Conservation (phyloP, 148 eudicot genomes). For the Fallopia convolvulus region DNA sequence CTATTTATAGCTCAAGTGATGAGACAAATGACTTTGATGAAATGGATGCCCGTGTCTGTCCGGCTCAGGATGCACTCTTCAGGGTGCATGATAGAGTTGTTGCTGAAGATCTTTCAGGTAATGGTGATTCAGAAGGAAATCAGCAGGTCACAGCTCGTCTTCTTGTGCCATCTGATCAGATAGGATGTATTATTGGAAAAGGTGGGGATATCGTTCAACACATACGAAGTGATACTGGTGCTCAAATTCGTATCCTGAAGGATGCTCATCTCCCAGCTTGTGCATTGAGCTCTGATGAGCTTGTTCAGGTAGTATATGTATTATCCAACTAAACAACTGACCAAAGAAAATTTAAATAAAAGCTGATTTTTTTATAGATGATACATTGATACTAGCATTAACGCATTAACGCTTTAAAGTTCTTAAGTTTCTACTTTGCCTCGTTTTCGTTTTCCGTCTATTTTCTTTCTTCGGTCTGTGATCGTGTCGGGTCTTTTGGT, state of each 20-base stretch:
- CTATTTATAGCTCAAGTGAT: conserved; percentile 63
- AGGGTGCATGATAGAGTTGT: conserved; percentile 79
- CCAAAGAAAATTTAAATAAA: too few species aligned
- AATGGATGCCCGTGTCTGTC: conserved; percentile 51
- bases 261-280: conserved; percentile 85
- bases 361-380: too few species aligned
- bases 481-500: too few species aligned
- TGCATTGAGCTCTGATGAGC: conserved; percentile 85
- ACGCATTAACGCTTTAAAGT: too few species aligned
- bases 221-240: conserved; percentile 86
- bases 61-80: conserved; percentile 85
- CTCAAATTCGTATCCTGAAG: conserved; percentile 85
- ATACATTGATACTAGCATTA: too few species aligned
- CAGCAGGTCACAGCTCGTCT: conserved; percentile 57
- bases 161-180: conserved; percentile 91
- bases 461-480: too few species aligned
- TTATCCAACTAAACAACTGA: too few species aligned
- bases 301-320: conserved; percentile 54
- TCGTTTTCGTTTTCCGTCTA: too few species aligned
- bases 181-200: conserved; percentile 92
- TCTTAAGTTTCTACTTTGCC: too few species aligned
- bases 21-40: conserved; percentile 64
- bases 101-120: conserved; percentile 50
- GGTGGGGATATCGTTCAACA: conserved; percentile 86
- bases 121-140: conserved; percentile 40